Base-by-base conservation (phyloP, 2,329 filamentous ascomycete species). In the Magnaporthales sp. region DNA sequence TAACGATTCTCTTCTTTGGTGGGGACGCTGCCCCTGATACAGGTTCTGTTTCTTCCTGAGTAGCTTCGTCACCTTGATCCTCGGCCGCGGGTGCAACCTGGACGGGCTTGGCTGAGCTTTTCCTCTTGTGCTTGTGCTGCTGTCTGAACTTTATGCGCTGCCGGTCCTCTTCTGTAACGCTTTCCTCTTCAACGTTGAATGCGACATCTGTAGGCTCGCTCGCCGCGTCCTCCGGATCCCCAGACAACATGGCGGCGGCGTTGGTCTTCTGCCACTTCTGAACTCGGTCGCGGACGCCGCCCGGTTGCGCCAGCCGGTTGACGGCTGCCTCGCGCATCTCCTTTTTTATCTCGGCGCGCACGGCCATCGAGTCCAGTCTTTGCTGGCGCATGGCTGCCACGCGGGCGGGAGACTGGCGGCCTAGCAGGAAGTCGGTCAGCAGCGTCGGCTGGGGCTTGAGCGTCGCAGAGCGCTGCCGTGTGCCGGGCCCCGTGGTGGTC, bases 1-100 rank as follows among this genome's bases (percentile, higher is more conserved):
- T 97, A 68, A 97, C 87, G 66, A 98, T 92, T 69, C 93, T 87
- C 82, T 96, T 97, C 79, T 92, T 93, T 19, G 94, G 94, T 62
- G 91, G 86, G 64, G 82, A 77, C 65, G 87, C 74, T 78, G 82
- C 71, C 78, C 80, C 74, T 74, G 80, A 68, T 58, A 74, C 70
- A 65, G 74, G 68, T 63, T 77, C 75, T 32, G 66, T 30, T 38
- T 68, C 66, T 26, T 72, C 69, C 62, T 72, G 70, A 19, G 72
- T 69, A 11, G 69, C 67, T 24, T 70, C 62, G 7, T 67, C 62
- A 8, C 30, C 62, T 26, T 67, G 66, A 38, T 54, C 66, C 13
- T 63, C 68, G 38, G 71, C 73, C 63, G 13, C 10, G 30, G 51
- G 26, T 7, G 22, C 24, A 22, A 38, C 29, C 27, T 22, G n/a